Percentiles rank a stretch among this genome's conserved stretches.
Evolutionary conservation across 352 stramenopile species (phyloP).

Genomic region (Globisporangium paroecandrum): DNA sequence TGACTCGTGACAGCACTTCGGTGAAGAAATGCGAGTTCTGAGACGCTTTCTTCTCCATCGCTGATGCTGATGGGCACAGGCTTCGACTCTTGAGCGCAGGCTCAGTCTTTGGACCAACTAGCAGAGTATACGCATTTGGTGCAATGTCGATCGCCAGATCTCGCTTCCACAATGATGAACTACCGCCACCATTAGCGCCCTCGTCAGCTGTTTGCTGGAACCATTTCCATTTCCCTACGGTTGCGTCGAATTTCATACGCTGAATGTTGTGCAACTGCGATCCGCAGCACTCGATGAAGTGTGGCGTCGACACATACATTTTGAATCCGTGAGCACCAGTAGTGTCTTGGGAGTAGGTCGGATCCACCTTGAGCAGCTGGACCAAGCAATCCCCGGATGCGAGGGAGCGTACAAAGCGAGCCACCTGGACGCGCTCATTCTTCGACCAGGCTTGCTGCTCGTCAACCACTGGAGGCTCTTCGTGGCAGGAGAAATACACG

Average conservation of each 20-base stretch:
- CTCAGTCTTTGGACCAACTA: constrained; percentile 9
- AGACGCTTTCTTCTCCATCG: neutral
- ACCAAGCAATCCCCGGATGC: constrained; percentile 33
- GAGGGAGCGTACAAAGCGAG: constrained; percentile 27
- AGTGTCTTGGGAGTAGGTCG: constrained; percentile 9
- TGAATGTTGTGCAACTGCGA: constrained; percentile 35
- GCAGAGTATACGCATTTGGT: neutral
- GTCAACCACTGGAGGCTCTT: constrained; percentile 15
- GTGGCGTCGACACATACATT: constrained; percentile 30
- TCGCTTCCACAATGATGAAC: neutral
- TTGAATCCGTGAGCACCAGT: constrained; percentile 12
- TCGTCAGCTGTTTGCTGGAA: neutral
- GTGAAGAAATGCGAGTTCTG: constrained; percentile 31
- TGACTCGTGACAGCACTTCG: constrained; percentile 27
- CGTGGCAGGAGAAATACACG: constrained; percentile 30
- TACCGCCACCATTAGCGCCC: neutral
- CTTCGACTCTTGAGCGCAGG: constrained; percentile 7
- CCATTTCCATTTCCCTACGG: constrained; percentile 29
- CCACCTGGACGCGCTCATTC: constrained; percentile 34
- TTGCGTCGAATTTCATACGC: constrained; percentile 26
- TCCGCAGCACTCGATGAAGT: constrained; percentile 40
- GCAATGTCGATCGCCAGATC: constrained; percentile 8
- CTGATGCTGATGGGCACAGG: neutral
- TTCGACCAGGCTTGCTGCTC: constrained; percentile 13
- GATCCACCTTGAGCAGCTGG: constrained; percentile 32